Percentiles rank a stretch among this genome's conserved stretches.
Evolutionary conservation across 164 flowering plant genomes (phyloP).

Genomic region (Annona squamosa): DNA sequence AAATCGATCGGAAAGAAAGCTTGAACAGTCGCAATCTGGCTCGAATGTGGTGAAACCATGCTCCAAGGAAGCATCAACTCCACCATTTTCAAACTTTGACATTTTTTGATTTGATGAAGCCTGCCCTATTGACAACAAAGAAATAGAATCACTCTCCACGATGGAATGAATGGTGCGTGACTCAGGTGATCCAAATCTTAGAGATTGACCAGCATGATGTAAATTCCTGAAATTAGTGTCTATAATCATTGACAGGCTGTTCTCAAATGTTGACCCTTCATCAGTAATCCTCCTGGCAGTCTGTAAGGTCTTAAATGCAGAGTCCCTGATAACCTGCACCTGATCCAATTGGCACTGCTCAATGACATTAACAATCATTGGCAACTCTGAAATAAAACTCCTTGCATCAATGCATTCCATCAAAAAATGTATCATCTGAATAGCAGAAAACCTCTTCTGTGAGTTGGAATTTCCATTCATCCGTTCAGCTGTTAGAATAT

Average conservation of each 20-base stretch:
- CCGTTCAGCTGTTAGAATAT: conserved; percentile 48
- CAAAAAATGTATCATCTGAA: conserved; percentile 81
- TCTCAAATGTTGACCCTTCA: conserved; percentile 36
- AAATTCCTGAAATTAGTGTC: conserved; percentile 50
- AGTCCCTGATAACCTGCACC: conserved; percentile 74
- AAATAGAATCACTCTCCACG: conserved; percentile 38
- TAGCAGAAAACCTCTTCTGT: conserved; percentile 69
- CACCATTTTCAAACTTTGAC: conserved; percentile 63
- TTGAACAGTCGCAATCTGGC: conserved; percentile 8
- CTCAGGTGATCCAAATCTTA: conserved; percentile 60
- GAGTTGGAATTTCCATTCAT: conserved; percentile 43
- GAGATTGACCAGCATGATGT: conserved; percentile 22
- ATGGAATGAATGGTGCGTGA: conserved; percentile 74
- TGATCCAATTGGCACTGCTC: conserved; percentile 70
- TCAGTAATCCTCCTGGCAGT: conserved; percentile 49
- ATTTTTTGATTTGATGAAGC: conserved; percentile 50
- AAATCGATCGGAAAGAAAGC: conserved; percentile 12
- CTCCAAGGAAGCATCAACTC: conserved; percentile 77
- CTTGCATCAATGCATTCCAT: conserved; percentile 74
- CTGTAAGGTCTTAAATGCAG: conserved; percentile 78
- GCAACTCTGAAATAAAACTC: conserved; percentile 68
- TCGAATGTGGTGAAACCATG: conserved; percentile 64
- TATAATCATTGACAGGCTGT: conserved; percentile 28
- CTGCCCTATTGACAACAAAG: conserved; percentile 46
- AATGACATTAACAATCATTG: conserved; percentile 55